Evolutionary conservation across 495 filamentous ascomycete species (phyloP), one percentile per base, ranked within the genome.

Genomic region (Copromyces sp.): DNA sequence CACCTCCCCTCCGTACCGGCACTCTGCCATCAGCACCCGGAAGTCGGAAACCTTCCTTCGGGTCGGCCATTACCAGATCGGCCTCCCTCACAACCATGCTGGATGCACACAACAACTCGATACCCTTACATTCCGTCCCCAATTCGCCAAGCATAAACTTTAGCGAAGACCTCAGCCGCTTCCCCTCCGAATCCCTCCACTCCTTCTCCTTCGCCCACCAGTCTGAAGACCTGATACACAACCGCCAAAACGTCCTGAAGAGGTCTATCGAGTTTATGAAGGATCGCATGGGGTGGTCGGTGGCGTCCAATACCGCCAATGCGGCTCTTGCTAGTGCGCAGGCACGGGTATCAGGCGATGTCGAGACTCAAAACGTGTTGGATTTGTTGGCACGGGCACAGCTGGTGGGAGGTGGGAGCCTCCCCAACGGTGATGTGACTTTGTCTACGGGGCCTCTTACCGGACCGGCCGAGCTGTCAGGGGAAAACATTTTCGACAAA

Each of bases 161-260:
- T 73, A 84, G 90, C 76, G 95, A 98, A 86, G 95, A 98, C 77
- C 88, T 99, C 39, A 89, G 89, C 65, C 89, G 94, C 61, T 99
- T 98, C 78, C 95, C 96, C 2, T 92, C 92, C 76, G 95, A 99
- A 81, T 99, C 95, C 1, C 82, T 99, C 72, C 95, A 99, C 79
- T 98, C 96, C 0, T 99, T 99, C 83, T 98, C 96, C 39, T 99
- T 99, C 80, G 93, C 96, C 4, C 93, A 97, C 72, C 95, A 97
- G 81, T 94, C 94, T 6, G 95, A 97, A 78, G 94, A 98, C 76
- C 85, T 91, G 61, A 87, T 98, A 38, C 92, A 97, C 77, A 97
- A 85, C 78, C 89, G 96, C 68, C 96, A 98, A 78, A 98, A 94
- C 82, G 91, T 97, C 24, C 79, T 99, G 76, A 98, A 97, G 79